phyloP scores from a whole-genome alignment of 202 grass and related monocot species.

The Zizania palustris region DNA sequence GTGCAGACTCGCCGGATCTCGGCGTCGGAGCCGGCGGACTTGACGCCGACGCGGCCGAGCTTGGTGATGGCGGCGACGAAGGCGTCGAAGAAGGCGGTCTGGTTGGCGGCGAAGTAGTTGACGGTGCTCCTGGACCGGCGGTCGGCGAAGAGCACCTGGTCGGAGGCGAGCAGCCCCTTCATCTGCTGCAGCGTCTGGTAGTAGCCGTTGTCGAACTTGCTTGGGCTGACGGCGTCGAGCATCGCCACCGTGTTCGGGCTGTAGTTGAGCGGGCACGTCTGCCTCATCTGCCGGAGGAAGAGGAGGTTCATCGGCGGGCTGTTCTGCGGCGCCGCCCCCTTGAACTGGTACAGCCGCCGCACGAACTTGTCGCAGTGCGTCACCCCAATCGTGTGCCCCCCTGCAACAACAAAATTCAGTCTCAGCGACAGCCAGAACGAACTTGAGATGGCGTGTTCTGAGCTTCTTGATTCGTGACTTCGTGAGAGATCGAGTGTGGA shows the following conservation, averaged over 20 bases:
- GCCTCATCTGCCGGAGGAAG: slow-evolving; percentile 76
- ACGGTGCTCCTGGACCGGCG: slow-evolving; percentile 61
- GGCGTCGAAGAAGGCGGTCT: slow-evolving; percentile 79
- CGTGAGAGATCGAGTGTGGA: too few relatives aligned
- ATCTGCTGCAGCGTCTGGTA: slow-evolving; percentile 84
- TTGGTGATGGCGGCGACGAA: slow-evolving; percentile 73
- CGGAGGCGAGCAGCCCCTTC: slow-evolving; percentile 76
- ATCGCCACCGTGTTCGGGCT: slow-evolving; percentile 53
- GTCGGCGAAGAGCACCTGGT: slow-evolving; percentile 86
- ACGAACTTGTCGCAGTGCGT: slow-evolving; percentile 88
- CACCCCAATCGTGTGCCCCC: slow-evolving; percentile 86
- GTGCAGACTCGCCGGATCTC: slow-evolving; percentile 84
- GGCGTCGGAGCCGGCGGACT: slow-evolving; percentile 46
- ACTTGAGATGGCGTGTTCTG: too few relatives aligned
- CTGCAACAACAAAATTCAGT: not conserved
- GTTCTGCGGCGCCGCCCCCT: slow-evolving; percentile 34
- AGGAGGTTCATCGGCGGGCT: slow-evolving; percentile 74
- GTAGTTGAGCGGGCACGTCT: slow-evolving; percentile 74
- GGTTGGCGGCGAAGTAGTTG: slow-evolving; percentile 80
- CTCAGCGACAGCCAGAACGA: slow-evolving; percentile 3
- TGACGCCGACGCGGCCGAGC: slow-evolving; percentile 77
- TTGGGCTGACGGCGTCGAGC: slow-evolving; percentile 70
- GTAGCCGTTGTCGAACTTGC: slow-evolving; percentile 78
- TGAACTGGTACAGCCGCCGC: slow-evolving; percentile 72
- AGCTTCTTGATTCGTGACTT: too few relatives aligned